Conservation (phyloP, 352 stramenopile genomes). For the Phytophthora capsici region DNA sequence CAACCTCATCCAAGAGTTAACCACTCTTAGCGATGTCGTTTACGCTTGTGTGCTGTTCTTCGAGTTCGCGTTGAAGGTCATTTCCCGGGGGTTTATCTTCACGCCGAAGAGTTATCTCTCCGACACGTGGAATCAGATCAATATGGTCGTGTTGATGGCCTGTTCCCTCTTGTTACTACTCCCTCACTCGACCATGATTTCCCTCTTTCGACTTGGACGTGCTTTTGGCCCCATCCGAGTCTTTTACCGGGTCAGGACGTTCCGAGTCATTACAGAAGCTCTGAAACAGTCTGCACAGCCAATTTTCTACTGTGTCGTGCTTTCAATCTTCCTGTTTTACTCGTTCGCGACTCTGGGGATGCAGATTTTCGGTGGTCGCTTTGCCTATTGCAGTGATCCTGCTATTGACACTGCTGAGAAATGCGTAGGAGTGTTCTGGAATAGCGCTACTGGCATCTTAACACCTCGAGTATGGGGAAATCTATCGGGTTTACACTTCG, state of each 20-base stretch:
- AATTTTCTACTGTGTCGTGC: conserved; percentile 84
- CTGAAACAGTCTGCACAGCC: conserved; percentile 75
- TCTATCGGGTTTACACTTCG: conserved; percentile 80
- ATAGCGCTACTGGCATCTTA: conserved; percentile 51
- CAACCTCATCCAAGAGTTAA: conserved; percentile 83
- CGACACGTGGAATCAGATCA: conserved; percentile 85
- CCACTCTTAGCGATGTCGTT: conserved; percentile 68
- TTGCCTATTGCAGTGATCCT: conserved; percentile 84
- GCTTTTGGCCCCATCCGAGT: conserved; percentile 86
- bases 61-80: conserved; percentile 86
- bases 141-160: conserved; percentile 81
- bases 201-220: conserved; percentile 73
- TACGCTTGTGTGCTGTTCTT: conserved; percentile 81
- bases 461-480: conserved; percentile 84
- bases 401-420: conserved; percentile 45
- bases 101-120: conserved; percentile 85
- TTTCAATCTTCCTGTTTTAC: conserved; percentile 85
- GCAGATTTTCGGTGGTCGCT: conserved; percentile 84
- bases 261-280: conserved; percentile 85
- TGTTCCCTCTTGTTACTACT: conserved; percentile 78
- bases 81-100: conserved; percentile 80
- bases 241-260: conserved; percentile 87
- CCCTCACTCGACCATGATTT: conserved; percentile 77
- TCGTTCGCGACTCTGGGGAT: conserved; percentile 87
- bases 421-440: conserved; percentile 78